Conservation (phyloP, 1,139 yeast species). For the Williopsis jadinii region DNA sequence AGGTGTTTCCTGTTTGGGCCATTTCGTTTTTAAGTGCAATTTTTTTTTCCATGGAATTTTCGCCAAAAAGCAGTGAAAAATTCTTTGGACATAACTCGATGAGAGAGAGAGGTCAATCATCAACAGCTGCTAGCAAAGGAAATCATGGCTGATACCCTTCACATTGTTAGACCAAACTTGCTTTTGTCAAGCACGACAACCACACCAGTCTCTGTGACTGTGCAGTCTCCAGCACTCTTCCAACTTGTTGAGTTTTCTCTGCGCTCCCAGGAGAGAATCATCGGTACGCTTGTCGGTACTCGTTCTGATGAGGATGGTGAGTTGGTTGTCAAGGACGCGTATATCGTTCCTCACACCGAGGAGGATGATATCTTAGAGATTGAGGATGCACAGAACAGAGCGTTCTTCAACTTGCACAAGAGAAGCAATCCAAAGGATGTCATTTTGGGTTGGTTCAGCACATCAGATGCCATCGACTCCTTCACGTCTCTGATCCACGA, state of each 20-base stretch:
- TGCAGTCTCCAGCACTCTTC: conserved; percentile 68
- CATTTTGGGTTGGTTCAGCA: conserved; percentile 87
- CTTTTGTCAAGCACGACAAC: conserved; percentile 44
- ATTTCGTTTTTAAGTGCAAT: too few species aligned
- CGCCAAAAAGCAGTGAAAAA: too few species aligned
- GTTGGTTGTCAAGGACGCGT: conserved; percentile 69
- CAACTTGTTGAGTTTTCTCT: conserved; percentile 58
- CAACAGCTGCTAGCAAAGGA: too few species aligned
- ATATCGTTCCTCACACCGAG: conserved; percentile 78
- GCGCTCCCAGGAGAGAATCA: conserved; percentile 49
- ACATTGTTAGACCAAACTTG: conserved; percentile 56
- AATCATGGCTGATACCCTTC: conserved; percentile 33
- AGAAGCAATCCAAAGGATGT: conserved; percentile 74
- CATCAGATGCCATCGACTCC: conserved; percentile 57
- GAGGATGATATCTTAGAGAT: conserved; percentile 73
- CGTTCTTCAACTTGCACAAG: conserved; percentile 66
- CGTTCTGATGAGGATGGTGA: conserved; percentile 84
- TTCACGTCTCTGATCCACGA: conserved; percentile 82
- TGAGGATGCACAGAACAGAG: conserved; percentile 68
- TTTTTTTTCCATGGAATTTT: too few species aligned
- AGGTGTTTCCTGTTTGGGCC: too few species aligned
- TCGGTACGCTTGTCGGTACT: conserved; percentile 77
- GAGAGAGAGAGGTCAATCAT: too few species aligned
- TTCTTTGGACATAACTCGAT: too few species aligned
- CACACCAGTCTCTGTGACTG: conserved; percentile 44